A percentile compares a stretch with the other conserved stretches of the same genome.
Conservation (phyloP, 164 flowering plant species). For the Pachysandra terminalis region DNA sequence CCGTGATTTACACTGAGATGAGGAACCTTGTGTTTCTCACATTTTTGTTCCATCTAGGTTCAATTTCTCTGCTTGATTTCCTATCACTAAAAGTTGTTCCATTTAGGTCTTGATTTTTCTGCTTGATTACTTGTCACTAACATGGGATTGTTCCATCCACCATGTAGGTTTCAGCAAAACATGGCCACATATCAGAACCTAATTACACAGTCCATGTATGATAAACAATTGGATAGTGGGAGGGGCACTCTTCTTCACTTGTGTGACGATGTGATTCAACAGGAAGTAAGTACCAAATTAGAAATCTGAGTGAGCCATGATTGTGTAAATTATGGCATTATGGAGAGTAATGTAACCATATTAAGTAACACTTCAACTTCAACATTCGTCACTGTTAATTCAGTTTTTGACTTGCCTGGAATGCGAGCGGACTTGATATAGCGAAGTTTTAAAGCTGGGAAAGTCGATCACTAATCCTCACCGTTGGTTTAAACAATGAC, state of each 20-base stretch:
- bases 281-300: conserved; percentile 63
- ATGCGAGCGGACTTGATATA: background rate
- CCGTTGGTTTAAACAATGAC: too few species aligned
- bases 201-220: conserved; percentile 93
- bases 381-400: background rate
- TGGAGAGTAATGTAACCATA: too few species aligned
- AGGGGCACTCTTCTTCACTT: conserved; percentile 94
- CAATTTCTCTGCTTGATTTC: too few species aligned
- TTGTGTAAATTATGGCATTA: too few species aligned
- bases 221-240: conserved; percentile 97
- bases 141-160: conserved; percentile 1
- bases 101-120: background rate
- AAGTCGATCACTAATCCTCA: too few species aligned
- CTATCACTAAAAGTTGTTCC: background rate
- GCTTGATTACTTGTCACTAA: conserved; percentile 3
- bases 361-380: background rate
- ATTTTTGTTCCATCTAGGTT: too few species aligned
- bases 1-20: too few species aligned
- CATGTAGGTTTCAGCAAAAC: conserved; percentile 73
- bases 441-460: too few species aligned
- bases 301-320: background rate
- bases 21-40: too few species aligned
- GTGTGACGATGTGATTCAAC: conserved; percentile 98
- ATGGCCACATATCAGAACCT: conserved; percentile 83
- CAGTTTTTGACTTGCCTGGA: background rate